These are phyloP conservation scores for Phoma sp. DNA, from an alignment of 2,329 filamentous ascomycete genomes.

Conservation along the genomic window DNA sequence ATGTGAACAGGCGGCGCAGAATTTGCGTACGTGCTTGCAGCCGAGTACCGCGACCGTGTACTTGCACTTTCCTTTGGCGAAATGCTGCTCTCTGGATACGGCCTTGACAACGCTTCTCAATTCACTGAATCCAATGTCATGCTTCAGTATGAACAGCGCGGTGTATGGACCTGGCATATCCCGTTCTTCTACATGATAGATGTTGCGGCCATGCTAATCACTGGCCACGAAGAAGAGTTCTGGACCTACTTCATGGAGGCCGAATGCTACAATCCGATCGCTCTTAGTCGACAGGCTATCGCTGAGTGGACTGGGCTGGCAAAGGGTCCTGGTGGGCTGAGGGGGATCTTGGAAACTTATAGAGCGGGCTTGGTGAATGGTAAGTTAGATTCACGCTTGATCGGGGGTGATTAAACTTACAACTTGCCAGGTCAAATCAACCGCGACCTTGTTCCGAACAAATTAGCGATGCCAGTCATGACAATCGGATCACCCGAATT, in stretches of 20 bases:
- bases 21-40: slow-evolving; percentile 47
- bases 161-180: slow-evolving; percentile 47
- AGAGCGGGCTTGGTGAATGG: slow-evolving; percentile 44
- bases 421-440: slow-evolving; percentile 40
- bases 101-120: slow-evolving; percentile 41
- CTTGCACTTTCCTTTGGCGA: slow-evolving; percentile 33
- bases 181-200: slow-evolving; percentile 43
- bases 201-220: slow-evolving; percentile 47
- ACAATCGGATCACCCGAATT: slow-evolving; percentile 48
- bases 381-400: too few relatives aligned
- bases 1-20: slow-evolving; percentile 38
- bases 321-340: slow-evolving; percentile 41
- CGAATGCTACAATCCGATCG: slow-evolving; percentile 47
- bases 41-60: slow-evolving; percentile 41
- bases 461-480: slow-evolving; percentile 42
- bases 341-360: slow-evolving; percentile 47
- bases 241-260: slow-evolving; percentile 48
- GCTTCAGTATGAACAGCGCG: slow-evolving; percentile 31
- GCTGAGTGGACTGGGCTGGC: slow-evolving; percentile 42
- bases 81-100: slow-evolving; percentile 44
- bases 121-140: slow-evolving; percentile 42
- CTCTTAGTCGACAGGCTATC: slow-evolving; percentile 36
- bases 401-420: too few relatives aligned
- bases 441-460: slow-evolving; percentile 33
- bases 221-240: slow-evolving; percentile 45